phyloP scores from a whole-genome alignment of 2,329 filamentous ascomycete species.

The Cadophora luteo-olivacea region DNA sequence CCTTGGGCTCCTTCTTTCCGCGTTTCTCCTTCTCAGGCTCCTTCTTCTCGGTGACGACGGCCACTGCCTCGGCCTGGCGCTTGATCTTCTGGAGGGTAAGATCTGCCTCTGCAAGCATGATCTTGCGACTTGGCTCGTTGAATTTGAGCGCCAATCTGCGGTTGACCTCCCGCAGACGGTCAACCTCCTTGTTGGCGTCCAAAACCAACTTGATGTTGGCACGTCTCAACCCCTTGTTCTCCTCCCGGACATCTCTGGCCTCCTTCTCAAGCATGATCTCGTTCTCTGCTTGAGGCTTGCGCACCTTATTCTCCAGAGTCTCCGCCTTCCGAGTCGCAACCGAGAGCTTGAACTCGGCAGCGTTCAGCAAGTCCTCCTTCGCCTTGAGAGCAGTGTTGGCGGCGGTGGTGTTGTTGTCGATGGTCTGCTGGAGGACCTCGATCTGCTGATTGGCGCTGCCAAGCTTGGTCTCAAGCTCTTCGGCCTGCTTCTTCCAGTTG shows the following conservation, averaged over 20 bases:
- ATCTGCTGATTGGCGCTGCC: neutral
- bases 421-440: neutral
- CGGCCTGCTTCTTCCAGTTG: neutral
- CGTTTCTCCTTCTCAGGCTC: neutral
- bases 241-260: neutral
- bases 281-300: neutral
- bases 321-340: neutral
- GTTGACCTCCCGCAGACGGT: neutral
- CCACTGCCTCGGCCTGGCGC: neutral
- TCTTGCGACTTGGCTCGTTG: neutral
- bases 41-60: neutral
- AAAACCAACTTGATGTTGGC: neutral
- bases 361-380: neutral
- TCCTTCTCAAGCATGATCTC: neutral
- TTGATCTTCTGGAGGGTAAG: neutral
- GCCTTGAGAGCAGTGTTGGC: neutral
- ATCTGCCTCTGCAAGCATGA: neutral
- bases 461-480: neutral
- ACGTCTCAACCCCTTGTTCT: neutral
- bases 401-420: neutral
- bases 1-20: neutral
- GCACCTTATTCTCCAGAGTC: neutral
- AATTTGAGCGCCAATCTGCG: neutral
- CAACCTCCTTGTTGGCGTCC: neutral
- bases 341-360: neutral